Conservation (phyloP, 331 rosid genomes). For the Quercus lobata region DNA sequence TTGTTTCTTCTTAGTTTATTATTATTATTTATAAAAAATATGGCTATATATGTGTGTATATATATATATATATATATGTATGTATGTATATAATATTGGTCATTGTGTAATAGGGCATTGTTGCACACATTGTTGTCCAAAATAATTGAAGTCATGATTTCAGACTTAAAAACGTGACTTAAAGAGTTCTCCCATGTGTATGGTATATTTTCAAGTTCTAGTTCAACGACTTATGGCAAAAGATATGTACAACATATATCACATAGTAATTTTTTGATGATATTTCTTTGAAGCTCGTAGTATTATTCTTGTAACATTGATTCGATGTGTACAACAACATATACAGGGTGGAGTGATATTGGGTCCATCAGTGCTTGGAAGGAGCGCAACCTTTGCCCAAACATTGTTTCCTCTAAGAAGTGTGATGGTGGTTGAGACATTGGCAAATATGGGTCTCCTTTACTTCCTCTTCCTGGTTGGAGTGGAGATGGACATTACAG, state of each 20-base stretch:
- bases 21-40: no score
- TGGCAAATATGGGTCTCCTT: slow-evolving; percentile 88
- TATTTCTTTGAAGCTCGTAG: background rate
- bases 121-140: no score
- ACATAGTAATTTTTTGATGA: background rate
- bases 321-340: background rate
- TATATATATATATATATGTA: no score
- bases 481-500: slow-evolving; percentile 69
- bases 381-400: slow-evolving; percentile 32
- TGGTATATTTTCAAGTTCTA: background rate
- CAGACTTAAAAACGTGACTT: no score
- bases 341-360: slow-evolving; percentile 76
- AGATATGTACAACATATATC: background rate
- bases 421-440: slow-evolving; percentile 74
- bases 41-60: no score
- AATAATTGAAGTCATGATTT: no score
- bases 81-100: no score
- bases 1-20: no score
- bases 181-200: no score
- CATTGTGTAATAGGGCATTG: no score
- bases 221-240: background rate
- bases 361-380: slow-evolving; percentile 85
- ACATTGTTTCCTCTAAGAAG: slow-evolving; percentile 71
- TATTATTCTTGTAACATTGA: background rate
- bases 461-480: slow-evolving; percentile 85